phyloP scores from a whole-genome alignment of 2,329 filamentous ascomycete species.

The Aspergillus pseudoterreus region DNA sequence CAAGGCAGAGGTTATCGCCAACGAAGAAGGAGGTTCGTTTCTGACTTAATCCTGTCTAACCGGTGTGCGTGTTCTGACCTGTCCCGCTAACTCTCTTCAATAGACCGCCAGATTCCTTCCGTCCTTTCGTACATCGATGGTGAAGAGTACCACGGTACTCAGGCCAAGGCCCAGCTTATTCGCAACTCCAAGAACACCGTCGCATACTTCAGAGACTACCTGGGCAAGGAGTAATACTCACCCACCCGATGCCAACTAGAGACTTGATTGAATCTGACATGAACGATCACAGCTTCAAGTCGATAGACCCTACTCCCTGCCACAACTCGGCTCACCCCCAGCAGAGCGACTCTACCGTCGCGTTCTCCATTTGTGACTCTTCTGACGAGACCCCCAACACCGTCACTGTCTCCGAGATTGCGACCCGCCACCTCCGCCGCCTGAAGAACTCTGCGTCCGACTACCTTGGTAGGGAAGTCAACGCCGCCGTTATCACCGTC shows the following conservation, averaged over 20 bases:
- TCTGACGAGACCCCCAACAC: constrained; percentile 61
- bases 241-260: background rate
- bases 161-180: constrained; percentile 90
- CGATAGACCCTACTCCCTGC: constrained; percentile 92
- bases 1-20: constrained; percentile 96
- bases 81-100: constrained; percentile 14
- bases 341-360: constrained; percentile 66
- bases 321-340: constrained; percentile 89
- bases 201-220: constrained; percentile 91
- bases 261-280: constrained; percentile 6
- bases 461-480: constrained; percentile 88
- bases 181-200: constrained; percentile 92
- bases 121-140: constrained; percentile 92
- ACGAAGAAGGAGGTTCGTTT: constrained; percentile 78
- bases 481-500: constrained; percentile 88
- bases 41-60: background rate
- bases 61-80: background rate
- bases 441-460: constrained; percentile 81
- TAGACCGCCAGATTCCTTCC: constrained; percentile 94
- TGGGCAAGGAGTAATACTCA: constrained; percentile 77
- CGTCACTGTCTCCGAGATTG: constrained; percentile 73
- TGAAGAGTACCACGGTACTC: constrained; percentile 93
- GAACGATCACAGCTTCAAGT: constrained; percentile 63
- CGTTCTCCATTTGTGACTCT: constrained; percentile 81
- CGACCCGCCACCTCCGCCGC: constrained; percentile 79